Base-by-base conservation (phyloP, 768 basidiomycete genomes). In the Psilocybe azurescens region DNA sequence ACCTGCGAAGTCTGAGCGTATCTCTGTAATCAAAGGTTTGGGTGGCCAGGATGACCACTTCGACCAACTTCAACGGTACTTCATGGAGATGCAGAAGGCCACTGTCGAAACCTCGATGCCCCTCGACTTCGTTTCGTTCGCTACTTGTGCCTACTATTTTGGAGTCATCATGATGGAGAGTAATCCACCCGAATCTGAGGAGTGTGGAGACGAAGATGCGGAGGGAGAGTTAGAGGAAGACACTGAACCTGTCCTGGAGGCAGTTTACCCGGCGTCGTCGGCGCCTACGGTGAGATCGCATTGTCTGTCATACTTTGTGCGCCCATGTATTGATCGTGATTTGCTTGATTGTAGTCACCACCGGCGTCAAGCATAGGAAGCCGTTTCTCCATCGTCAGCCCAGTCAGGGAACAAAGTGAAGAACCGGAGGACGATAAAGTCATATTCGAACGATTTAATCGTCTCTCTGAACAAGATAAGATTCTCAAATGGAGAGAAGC, bases 71-170 rank as follows among this genome's bases (percentile, higher is more conserved):
- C 36, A 58, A 20, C 28, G 52, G 1, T 72, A 78, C 32, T 83
- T 77, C 64, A 78, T 78, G 39, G 66, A 80, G 50, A 73, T 84
- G 41, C 82, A 82, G 61, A 67, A 76, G 13, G 69, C 70, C 46
- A 76, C 81, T 1, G 71, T 81, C 5, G 84, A 85, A 48, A 67
- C 78, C 3, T 57, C 62, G 5, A 65, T 74, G 59, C 75, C 78
- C 0, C 61, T 64, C 30, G 82, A 83, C 64, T 58, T 84, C 1
- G 50, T 83, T 16, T 76, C 79, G 0, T 85, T 85, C 58, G 73
- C 78, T 5, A 58, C 68, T 20, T 69, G 63, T 14, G 73, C 77
- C 5, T 70, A 74, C 53, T 81, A 72, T 69, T 81, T 83, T 67
- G 81, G 75, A 9, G 74, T 81, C n/a, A 76, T 86, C 47, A 67